These are phyloP conservation scores for Ballota nigra DNA, from an alignment of 257 asterid species.

Conservation along the genomic window DNA sequence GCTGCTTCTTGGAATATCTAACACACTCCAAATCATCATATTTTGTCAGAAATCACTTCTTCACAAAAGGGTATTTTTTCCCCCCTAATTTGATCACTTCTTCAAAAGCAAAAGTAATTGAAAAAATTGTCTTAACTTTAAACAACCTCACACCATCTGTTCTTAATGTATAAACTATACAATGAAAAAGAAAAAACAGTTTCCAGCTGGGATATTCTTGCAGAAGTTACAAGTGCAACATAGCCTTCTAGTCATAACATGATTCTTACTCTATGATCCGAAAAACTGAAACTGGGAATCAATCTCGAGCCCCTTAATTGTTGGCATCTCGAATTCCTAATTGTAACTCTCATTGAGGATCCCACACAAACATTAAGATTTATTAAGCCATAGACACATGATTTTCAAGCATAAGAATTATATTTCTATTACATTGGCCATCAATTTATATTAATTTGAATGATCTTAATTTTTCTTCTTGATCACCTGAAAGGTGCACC, in stretches of 20 bases:
- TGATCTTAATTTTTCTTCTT: background rate
- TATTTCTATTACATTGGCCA: background rate
- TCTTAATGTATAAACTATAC: too few relatives aligned
- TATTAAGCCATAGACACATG: background rate
- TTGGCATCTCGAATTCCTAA: background rate
- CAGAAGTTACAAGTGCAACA: too few relatives aligned
- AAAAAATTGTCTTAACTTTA: background rate
- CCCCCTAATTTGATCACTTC: background rate
- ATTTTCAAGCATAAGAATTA: background rate
- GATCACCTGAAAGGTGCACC: background rate
- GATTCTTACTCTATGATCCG: background rate
- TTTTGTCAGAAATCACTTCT: background rate
- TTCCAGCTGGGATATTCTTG: too few relatives aligned
- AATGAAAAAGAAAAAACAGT: too few relatives aligned
- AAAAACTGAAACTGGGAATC: constrained; percentile 1
- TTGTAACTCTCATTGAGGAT: background rate
- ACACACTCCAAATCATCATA: background rate
- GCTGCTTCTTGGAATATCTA: background rate
- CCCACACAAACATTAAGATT: background rate
- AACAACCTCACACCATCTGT: background rate
- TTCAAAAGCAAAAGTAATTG: background rate
- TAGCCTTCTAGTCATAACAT: background rate
- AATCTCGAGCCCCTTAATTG: background rate
- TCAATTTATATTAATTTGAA: background rate
- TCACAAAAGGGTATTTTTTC: background rate